Percentiles rank a stretch among this genome's conserved stretches.
Evolutionary conservation across 208 protist genomes (phyloP).

Genomic region (Leishmania aethiopica): DNA sequence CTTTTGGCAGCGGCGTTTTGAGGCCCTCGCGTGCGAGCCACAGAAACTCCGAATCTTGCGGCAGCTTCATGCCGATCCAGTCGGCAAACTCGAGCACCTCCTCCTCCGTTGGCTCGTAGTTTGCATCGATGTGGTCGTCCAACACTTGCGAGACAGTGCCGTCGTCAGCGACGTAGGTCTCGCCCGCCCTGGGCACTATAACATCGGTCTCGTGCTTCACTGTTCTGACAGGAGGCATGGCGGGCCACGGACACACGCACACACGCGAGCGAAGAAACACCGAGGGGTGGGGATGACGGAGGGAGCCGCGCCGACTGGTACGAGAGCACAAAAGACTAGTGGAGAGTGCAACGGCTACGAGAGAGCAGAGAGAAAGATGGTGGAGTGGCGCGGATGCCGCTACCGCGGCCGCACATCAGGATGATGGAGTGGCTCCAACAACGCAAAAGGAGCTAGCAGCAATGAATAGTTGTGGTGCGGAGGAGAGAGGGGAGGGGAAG

Average conservation of each 20-base stretch:
- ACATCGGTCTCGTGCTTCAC: slow-evolving; percentile 38
- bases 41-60: slow-evolving; percentile 89
- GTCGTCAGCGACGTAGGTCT: slow-evolving; percentile 81
- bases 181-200: slow-evolving; percentile 54
- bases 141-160: slow-evolving; percentile 90
- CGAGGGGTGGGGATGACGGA: not conserved
- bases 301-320: not conserved
- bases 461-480: not conserved
- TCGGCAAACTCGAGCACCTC: slow-evolving; percentile 93
- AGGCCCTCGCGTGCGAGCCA: slow-evolving; percentile 94
- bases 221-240: slow-evolving; percentile 22
- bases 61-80: slow-evolving; percentile 93
- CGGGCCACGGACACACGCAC: not conserved
- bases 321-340: not conserved
- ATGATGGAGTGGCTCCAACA: not conserved
- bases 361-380: not conserved
- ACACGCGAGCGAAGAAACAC: too few relatives aligned
- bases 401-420: not conserved
- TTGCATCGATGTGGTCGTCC: slow-evolving; percentile 78
- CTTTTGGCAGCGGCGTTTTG: slow-evolving; percentile 92
- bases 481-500: not conserved
- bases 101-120: slow-evolving; percentile 92
- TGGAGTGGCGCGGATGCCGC: not conserved
- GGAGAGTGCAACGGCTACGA: not conserved
- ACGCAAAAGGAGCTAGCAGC: not conserved